Base-by-base conservation (phyloP, 345 rosid genomes). In the Orychophragmus violaceus region DNA sequence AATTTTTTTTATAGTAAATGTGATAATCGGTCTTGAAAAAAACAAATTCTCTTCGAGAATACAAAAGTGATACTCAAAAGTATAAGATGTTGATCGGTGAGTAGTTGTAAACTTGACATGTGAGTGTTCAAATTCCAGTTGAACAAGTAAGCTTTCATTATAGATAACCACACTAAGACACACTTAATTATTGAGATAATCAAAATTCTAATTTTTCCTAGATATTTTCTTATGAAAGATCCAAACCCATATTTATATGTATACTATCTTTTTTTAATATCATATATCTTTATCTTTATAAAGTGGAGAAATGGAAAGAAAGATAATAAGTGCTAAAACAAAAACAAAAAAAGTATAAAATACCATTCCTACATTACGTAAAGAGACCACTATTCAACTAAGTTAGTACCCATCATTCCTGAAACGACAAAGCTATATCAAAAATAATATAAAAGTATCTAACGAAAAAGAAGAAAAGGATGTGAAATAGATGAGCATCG, bases 131-230 rank as follows among this genome's bases (percentile, higher is more conserved):
- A 82, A 79, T 78, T 83, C 74, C 39, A 87, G 82, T 77, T 27
- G 77, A 76, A 79, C 96, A 87, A 85, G 98, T 81, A 80, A 91
- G 77, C 91, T 76, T 16, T 71, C 68, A 41, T 45, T 58, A 78
- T 59, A 52, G 61, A 67, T 79, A 76, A 58, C 81, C 80, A 80
- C 87, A 74, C 46, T 33, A 41, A 48, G 35, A 41, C 36, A 30
- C 54, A 29, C 66, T 74, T 53, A n/a, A n/a, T n/a, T n/a, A 52
- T 67, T 53, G 25, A 44, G 35, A 67, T 52, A n/a, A 74, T 45
- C 56, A 11, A 52, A 35, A 13, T n/a, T 25, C n/a, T 59, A 42
- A 37, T 25, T 44, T 52, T n/a, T 50, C 39, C 42, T 50, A 57
- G 66, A 58, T 72, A 64, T 72, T 64, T 65, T 65, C 45, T 57